Percentiles rank a stretch among this genome's conserved stretches.
Conservation (phyloP, 352 stramenopile species). For the Pythium oligandrum region DNA sequence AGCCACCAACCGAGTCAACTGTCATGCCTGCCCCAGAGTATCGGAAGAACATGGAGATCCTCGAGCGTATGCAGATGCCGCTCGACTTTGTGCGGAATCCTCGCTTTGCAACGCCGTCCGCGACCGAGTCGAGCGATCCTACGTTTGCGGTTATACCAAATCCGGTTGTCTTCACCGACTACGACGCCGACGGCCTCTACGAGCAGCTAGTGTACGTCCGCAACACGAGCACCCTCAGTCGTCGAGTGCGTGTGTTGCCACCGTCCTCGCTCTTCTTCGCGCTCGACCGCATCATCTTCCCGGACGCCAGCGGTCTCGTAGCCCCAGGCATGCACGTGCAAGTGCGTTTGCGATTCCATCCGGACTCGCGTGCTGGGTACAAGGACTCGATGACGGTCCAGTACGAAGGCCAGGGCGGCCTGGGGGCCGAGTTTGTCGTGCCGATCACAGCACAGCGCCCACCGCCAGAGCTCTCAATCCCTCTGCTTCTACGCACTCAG, state of each 20-base stretch:
- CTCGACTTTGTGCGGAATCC: conserved; percentile 72
- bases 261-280: conserved; percentile 64
- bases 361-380: conserved; percentile 74
- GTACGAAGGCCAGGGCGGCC: conserved; percentile 32
- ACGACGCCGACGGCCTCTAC: conserved; percentile 73
- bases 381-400: conserved; percentile 53
- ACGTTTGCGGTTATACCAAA: conserved; percentile 52
- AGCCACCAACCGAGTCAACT: neutral
- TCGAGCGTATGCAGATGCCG: conserved; percentile 74
- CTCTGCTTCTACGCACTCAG: conserved; percentile 44
- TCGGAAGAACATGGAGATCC: conserved; percentile 60
- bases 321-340: conserved; percentile 69
- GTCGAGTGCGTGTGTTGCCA: conserved; percentile 56
- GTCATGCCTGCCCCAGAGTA: conserved; percentile 49
- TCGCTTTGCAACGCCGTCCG: conserved; percentile 20
- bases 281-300: conserved; percentile 45
- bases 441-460: conserved; percentile 38
- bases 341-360: conserved; percentile 52
- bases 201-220: conserved; percentile 63
- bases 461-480: conserved; percentile 63
- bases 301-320: conserved; percentile 47
- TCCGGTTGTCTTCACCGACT: conserved; percentile 58
- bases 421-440: conserved; percentile 25
- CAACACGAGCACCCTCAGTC: conserved; percentile 51
- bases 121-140: neutral